Evolutionary conservation across 768 basidiomycete genomes (phyloP), one percentile per base, ranked within the genome.

Genomic region (Austroboletus eburneus): DNA sequence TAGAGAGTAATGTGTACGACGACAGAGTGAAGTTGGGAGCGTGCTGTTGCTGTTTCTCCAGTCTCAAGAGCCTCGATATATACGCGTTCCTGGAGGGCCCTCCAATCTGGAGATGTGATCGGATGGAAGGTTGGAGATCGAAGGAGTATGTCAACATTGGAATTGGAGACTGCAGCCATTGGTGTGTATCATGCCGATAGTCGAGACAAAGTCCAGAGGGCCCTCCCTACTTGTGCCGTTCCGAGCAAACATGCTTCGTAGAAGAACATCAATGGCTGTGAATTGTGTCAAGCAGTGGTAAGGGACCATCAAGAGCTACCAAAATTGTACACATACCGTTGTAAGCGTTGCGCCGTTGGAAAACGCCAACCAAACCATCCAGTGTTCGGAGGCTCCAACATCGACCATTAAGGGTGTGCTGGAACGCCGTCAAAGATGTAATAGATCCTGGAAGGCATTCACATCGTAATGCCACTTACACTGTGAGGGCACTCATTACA

Each of bases 31-130:
- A 37, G 48, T 23, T 38, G 38, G 43, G 16, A 41, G 29, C 29
- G 44, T 8, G 27, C 38, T 51, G 9, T 36, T 46, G 42, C 12
- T 30, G 61, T 41, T 46, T 42, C 27, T 40, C 29, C 36, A 20
- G 38, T 38, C 16, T 30, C 25, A 51, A 45, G 43, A n/a, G 17
- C 33, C 16, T 21, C 14, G 23, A 41, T 57, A 63, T 63, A 42
- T 64, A 62, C 54, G 25, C 34, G 9, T 27, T 48, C 48, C 9
- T 61, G 51, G 56, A 63, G 56, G 20, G 50, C 56, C 35, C 48
- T 41, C 51, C 51, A 56, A 49, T 30, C 16, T n/a, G 46, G 20
- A 42, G 34, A 47, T 51, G 61, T 53, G 55, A 59, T 50, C 10
- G 32, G 45, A 18, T 39, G 39, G 34, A 40, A 30, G 39, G 23